Conservation (phyloP, 2,329 filamentous ascomycete species). For the Cladosporium halotolerans region DNA sequence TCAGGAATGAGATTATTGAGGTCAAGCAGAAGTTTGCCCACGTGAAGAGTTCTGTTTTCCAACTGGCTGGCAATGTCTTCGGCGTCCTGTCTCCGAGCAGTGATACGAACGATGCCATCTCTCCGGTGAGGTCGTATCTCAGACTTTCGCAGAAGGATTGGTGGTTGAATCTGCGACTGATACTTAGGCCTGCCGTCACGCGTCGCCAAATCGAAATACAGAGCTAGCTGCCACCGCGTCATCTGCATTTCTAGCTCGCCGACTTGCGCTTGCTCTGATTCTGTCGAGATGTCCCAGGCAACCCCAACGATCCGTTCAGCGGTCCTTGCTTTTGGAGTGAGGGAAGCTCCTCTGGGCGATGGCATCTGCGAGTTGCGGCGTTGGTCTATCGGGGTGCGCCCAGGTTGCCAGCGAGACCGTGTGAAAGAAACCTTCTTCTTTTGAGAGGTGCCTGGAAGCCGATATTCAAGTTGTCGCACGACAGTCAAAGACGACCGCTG, state of each 20-base stretch:
- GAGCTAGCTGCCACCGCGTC: conserved; percentile 23
- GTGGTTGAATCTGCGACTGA: conserved; percentile 18
- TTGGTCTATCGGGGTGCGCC: conserved; percentile 19
- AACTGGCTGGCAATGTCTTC: conserved; percentile 23
- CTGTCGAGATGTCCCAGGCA: conserved; percentile 22
- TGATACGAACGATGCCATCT: conserved; percentile 25
- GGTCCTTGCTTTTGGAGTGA: conserved; percentile 1
- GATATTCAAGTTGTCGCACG: not conserved
- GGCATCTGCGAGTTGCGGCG: conserved; percentile 13
- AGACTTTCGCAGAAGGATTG: conserved; percentile 17
- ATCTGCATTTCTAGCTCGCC: conserved; percentile 24
- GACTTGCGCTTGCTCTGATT: conserved; percentile 20
- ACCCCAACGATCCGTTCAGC: conserved; percentile 24
- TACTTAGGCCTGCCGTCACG: conserved; percentile 14
- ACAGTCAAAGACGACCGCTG: not conserved
- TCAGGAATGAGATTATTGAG: conserved; percentile 12
- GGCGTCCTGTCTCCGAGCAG: conserved; percentile 24
- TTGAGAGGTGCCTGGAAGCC: not conserved
- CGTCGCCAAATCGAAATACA: conserved; percentile 21
- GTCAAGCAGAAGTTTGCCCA: conserved; percentile 14
- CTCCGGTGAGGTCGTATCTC: conserved; percentile 18
- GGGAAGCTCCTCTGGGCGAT: not conserved
- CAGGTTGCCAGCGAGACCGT: conserved; percentile 20
- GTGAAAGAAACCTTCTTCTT: conserved; percentile 1
- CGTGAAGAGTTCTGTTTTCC: conserved; percentile 15